Evolutionary conservation across 345 rosid species (phyloP).

Genomic region (Hibiscus tridactylites): DNA sequence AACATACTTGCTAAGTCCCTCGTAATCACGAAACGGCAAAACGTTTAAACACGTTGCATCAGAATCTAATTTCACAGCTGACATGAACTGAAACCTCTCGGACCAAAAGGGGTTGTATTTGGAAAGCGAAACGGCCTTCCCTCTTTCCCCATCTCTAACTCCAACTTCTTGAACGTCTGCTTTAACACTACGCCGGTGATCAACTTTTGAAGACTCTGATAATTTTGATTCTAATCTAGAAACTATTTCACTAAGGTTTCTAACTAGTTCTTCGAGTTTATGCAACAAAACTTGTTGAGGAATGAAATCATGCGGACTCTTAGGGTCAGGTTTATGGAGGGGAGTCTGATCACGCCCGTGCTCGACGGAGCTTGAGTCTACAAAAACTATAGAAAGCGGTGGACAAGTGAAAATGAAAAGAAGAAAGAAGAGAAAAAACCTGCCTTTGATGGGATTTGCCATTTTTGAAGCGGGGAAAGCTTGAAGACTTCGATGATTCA

Average conservation of each 20-base stretch:
- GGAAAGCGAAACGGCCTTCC: slow-evolving; percentile 40
- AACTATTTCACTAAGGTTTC: slow-evolving; percentile 59
- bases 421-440: slow-evolving; percentile 37
- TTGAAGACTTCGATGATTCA: background rate
- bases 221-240: slow-evolving; percentile 53
- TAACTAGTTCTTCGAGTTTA: slow-evolving; percentile 69
- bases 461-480: slow-evolving; percentile 20
- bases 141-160: slow-evolving; percentile 32
- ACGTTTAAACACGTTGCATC: slow-evolving; percentile 59
- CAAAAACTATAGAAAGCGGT: slow-evolving; percentile 12
- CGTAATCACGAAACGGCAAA: slow-evolving; percentile 70
- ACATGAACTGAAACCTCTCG: slow-evolving; percentile 74
- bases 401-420: slow-evolving; percentile 33
- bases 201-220: slow-evolving; percentile 23
- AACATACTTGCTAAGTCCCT: slow-evolving; percentile 78
- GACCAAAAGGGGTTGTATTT: slow-evolving; percentile 82
- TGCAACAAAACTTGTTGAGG: slow-evolving; percentile 37
- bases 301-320: slow-evolving; percentile 10
- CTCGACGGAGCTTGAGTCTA: slow-evolving; percentile 28
- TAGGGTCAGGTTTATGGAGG: slow-evolving; percentile 9
- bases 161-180: slow-evolving; percentile 11
- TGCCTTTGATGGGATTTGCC: slow-evolving; percentile 52
- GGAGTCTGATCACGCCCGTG: slow-evolving; percentile 12
- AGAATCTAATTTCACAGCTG: slow-evolving; percentile 74
- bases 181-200: background rate